Evolutionary conservation across 2,329 filamentous ascomycete species (phyloP).

Genomic region (Didymella pinodella): DNA sequence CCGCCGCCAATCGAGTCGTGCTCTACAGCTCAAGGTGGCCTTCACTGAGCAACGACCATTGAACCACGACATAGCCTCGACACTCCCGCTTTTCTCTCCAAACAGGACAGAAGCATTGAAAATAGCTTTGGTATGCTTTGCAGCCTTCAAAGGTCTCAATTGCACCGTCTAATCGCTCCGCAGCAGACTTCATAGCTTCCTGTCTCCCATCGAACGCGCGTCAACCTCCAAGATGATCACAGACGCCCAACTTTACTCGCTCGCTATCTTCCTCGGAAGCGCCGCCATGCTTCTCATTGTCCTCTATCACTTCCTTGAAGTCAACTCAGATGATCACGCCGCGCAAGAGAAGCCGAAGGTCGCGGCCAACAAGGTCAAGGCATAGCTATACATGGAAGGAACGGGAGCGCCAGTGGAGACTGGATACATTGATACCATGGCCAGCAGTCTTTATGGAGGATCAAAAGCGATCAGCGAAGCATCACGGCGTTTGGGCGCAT

Average conservation of each 20-base stretch:
- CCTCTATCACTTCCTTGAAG: slow-evolving; percentile 93
- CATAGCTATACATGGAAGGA: slow-evolving; percentile 6
- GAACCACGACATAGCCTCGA: slow-evolving; percentile 8
- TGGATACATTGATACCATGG: slow-evolving; percentile 23
- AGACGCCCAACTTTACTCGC: slow-evolving; percentile 86
- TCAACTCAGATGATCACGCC: slow-evolving; percentile 74
- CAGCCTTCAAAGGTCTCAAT: not conserved
- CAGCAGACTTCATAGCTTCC: slow-evolving; percentile 29
- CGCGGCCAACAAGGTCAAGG: slow-evolving; percentile 41
- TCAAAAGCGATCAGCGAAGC: slow-evolving; percentile 18
- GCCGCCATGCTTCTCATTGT: slow-evolving; percentile 92
- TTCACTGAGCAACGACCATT: slow-evolving; percentile 23
- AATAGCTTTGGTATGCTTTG: slow-evolving; percentile 11
- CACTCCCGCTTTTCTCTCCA: slow-evolving; percentile 16
- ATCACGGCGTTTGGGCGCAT: slow-evolving; percentile 23
- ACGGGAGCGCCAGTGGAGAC: too few relatives aligned
- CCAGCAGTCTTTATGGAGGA: not conserved
- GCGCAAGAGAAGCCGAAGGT: slow-evolving; percentile 39
- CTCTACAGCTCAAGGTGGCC: slow-evolving; percentile 38
- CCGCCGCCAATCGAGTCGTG: slow-evolving; percentile 2
- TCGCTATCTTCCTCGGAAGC: slow-evolving; percentile 92
- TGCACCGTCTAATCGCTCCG: slow-evolving; percentile 25
- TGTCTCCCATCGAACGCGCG: slow-evolving; percentile 33
- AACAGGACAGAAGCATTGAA: not conserved
- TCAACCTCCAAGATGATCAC: slow-evolving; percentile 79